These are phyloP conservation scores for Starmerella sp. DNA, from an alignment of 805 yeast genomes.

Conservation along the genomic window DNA sequence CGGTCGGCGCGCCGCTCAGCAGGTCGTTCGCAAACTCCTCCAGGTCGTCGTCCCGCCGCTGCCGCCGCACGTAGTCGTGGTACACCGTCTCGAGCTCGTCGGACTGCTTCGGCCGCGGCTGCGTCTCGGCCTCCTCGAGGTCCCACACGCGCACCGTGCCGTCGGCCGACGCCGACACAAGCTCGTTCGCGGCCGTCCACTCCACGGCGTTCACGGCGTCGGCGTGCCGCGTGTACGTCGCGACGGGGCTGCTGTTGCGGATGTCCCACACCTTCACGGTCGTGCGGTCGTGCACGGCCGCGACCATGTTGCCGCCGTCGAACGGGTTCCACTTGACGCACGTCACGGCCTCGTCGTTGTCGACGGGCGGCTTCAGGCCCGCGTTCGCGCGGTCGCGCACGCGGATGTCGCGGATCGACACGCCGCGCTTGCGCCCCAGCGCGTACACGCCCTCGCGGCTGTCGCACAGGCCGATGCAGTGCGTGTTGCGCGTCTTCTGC, in stretches of 20 bases:
- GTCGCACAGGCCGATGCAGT: conserved; percentile 39
- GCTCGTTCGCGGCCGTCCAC: conserved; percentile 43
- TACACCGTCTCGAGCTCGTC: conserved; percentile 14
- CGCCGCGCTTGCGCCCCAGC: conserved; percentile 52
- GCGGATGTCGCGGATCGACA: conserved; percentile 63
- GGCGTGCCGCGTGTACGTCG: conserved; percentile 44
- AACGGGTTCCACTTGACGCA: conserved; percentile 51
- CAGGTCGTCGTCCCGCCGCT: conserved; percentile 15
- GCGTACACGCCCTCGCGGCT: conserved; percentile 45
- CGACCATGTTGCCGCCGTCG: conserved; percentile 39
- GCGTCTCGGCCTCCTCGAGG: conserved; percentile 23
- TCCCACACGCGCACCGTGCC: conserved; percentile 65
- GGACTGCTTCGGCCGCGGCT: neutral
- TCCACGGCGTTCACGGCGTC: conserved; percentile 45
- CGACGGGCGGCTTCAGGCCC: conserved; percentile 36
- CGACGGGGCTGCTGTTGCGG: conserved; percentile 44
- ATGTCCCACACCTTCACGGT: conserved; percentile 65
- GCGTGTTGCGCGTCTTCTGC: conserved; percentile 40
- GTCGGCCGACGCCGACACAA: conserved; percentile 52
- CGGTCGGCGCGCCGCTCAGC: conserved; percentile 17
- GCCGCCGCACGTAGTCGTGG: conserved; percentile 26
- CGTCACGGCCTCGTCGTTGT: conserved; percentile 31
- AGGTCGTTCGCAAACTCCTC: conserved; percentile 21
- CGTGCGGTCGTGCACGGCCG: conserved; percentile 46
- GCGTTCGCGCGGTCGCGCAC: conserved; percentile 32